Percentiles rank a stretch among this genome's conserved stretches.
These are phyloP conservation scores for Poa annua DNA, from an alignment of 176 grass and related monocot genomes.

Conservation along the genomic window DNA sequence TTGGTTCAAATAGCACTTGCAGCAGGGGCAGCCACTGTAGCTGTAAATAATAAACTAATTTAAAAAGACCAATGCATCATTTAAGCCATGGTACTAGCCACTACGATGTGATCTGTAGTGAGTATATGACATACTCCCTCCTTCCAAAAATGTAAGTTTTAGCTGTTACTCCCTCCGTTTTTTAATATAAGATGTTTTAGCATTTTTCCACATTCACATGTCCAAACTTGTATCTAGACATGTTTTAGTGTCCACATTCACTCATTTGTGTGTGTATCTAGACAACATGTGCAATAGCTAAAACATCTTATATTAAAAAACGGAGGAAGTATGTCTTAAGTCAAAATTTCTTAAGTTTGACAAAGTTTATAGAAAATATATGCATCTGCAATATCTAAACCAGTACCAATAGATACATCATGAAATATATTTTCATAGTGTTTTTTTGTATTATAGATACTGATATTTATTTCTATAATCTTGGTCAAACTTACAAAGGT, in stretches of 20 bases:
- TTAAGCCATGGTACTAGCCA: neutral
- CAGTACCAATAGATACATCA: neutral
- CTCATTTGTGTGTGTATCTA: no score
- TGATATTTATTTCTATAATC: neutral
- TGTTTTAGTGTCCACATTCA: no score
- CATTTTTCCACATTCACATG: no score
- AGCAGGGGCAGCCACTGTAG: slow-evolving; percentile 20
- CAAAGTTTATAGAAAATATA: neutral
- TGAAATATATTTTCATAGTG: slow-evolving; percentile 1
- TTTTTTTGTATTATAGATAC: neutral
- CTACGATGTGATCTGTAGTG: slow-evolving; percentile 2
- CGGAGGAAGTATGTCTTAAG: no score
- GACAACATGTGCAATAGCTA: no score
- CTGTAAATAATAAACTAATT: slow-evolving; percentile 4
- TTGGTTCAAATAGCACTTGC: neutral
- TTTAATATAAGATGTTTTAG: no score
- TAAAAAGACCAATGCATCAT: slow-evolving; percentile 2
- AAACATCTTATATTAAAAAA: no score
- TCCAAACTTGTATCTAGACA: no score
- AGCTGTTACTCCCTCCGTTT: no score
- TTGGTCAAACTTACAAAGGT: neutral
- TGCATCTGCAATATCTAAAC: neutral
- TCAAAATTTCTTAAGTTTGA: neutral
- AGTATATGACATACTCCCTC: neutral
- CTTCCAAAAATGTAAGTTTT: neutral